A percentile compares a stretch with the other conserved stretches of the same genome.
Conservation (phyloP, 768 basidiomycete genomes). For the Crassisporium funariophilum region DNA sequence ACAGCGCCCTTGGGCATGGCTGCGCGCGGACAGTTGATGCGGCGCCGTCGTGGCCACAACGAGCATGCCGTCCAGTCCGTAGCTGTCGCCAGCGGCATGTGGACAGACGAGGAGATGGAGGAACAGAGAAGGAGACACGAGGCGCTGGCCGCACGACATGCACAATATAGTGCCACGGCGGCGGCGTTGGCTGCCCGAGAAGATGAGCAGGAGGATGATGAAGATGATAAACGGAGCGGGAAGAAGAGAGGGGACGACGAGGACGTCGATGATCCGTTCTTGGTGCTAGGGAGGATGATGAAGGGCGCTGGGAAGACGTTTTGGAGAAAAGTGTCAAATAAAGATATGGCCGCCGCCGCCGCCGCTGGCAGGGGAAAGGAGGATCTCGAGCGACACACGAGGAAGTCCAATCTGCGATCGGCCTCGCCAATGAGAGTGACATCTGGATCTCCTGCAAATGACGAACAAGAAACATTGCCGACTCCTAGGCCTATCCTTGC, state of each 20-base stretch:
- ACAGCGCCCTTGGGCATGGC: slow-evolving; percentile 57
- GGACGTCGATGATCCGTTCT: slow-evolving; percentile 48
- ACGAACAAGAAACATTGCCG: slow-evolving; percentile 10
- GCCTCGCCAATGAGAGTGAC: slow-evolving; percentile 7
- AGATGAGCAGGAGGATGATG: slow-evolving; percentile 14
- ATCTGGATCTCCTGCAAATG: slow-evolving; percentile 8
- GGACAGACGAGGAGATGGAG: slow-evolving; percentile 43
- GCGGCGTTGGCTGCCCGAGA: slow-evolving; percentile 30
- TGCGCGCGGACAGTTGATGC: slow-evolving; percentile 45
- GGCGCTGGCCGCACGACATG: slow-evolving; percentile 24
- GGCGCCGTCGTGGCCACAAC: slow-evolving; percentile 28
- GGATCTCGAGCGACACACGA: slow-evolving; percentile 12
- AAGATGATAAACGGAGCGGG: slow-evolving; percentile 11
- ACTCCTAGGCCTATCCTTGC: slow-evolving; percentile 19
- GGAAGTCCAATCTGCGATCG: slow-evolving; percentile 17
- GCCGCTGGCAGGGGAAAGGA: slow-evolving; percentile 18
- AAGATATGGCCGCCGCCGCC: slow-evolving; percentile 25
- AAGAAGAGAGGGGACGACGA: slow-evolving; percentile 13
- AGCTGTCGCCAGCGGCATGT: slow-evolving; percentile 25
- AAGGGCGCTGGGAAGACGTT: slow-evolving; percentile 51
- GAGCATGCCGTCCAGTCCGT: slow-evolving; percentile 7
- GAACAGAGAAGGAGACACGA: slow-evolving; percentile 31
- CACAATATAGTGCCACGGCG: slow-evolving; percentile 22
- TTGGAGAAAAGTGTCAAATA: slow-evolving; percentile 51
- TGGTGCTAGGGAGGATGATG: slow-evolving; percentile 51